Conservation (phyloP, 2,329 filamentous ascomycete species). For the Verticillium zaregamsianum region DNA sequence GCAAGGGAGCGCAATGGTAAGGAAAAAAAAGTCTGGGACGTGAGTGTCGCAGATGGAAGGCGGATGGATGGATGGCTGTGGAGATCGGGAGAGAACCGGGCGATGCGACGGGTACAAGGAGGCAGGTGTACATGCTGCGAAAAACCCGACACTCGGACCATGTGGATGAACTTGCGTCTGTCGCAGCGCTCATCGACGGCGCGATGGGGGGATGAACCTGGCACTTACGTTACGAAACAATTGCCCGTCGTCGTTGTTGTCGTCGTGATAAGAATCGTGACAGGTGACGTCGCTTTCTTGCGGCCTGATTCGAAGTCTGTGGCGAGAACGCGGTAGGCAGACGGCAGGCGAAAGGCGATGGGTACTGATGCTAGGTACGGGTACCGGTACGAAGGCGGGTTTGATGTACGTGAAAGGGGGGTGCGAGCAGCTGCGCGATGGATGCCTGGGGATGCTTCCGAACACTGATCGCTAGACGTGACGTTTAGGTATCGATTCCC, state of each 20-base stretch:
- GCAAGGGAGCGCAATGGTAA: constrained; percentile 1
- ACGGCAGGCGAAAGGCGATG: not conserved
- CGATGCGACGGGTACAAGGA: constrained; percentile 1
- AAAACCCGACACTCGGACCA: constrained; percentile 1
- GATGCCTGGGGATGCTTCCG: not conserved
- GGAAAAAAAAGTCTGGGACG: constrained; percentile 2
- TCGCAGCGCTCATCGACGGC: not conserved
- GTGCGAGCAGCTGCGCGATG: not conserved
- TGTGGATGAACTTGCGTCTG: not conserved
- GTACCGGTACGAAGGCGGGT: not conserved
- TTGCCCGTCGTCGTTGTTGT: not conserved
- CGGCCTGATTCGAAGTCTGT: not conserved
- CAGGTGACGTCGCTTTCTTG: not conserved
- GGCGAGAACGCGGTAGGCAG: not conserved
- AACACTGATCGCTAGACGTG: not conserved
- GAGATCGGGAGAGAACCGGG: constrained; percentile 2
- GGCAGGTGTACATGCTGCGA: not conserved
- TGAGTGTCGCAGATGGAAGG: constrained; percentile 2
- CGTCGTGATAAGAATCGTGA: not conserved
- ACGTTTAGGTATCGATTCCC: not conserved
- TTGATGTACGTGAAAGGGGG: not conserved
- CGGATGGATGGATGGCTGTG: constrained; percentile 1
- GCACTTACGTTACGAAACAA: not conserved
- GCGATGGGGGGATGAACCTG: not conserved
- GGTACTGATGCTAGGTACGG: not conserved